Percentiles rank a stretch among this genome's conserved stretches.
Evolutionary conservation across 2,329 filamentous ascomycete species (phyloP).

Genomic region (Monilinia fructicola): DNA sequence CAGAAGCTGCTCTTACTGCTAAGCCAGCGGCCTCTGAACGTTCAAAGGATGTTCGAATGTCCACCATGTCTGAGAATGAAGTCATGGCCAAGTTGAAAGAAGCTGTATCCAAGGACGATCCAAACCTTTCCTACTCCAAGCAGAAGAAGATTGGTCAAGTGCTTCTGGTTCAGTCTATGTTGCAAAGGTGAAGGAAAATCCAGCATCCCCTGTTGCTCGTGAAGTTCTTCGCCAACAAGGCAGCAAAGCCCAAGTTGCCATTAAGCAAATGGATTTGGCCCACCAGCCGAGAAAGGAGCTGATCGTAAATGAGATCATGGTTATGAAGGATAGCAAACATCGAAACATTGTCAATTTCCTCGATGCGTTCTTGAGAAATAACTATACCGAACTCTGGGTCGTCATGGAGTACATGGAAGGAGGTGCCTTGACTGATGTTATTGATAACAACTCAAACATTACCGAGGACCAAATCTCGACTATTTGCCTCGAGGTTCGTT

Average conservation of each 20-base stretch:
- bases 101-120: constrained; percentile 93
- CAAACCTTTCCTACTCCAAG: constrained; percentile 93
- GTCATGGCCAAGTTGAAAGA: constrained; percentile 96
- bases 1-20: constrained; percentile 83
- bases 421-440: constrained; percentile 94
- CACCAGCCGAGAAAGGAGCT: constrained; percentile 97
- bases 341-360: constrained; percentile 99
- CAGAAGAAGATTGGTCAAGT: constrained; percentile 99
- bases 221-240: constrained; percentile 79
- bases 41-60: constrained; percentile 95
- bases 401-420: constrained; percentile 99
- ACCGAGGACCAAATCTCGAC: constrained; percentile 97
- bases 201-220: constrained; percentile 76
- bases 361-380: constrained; percentile 93
- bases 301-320: constrained; percentile 99
- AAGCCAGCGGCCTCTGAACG: constrained; percentile 72
- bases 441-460: constrained; percentile 94
- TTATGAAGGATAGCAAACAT: constrained; percentile 99
- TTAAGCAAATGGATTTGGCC: constrained; percentile 99
- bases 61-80: constrained; percentile 93
- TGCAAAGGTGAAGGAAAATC: constrained; percentile 87
- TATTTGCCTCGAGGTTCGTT: constrained; percentile 86
- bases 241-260: constrained; percentile 84
- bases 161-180: constrained; percentile 98
- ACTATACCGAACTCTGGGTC: constrained; percentile 95